These are phyloP conservation scores for Oehlia diaphana DNA, from an alignment of 192 early-diverging fungal genomes.

Conservation along the genomic window DNA sequence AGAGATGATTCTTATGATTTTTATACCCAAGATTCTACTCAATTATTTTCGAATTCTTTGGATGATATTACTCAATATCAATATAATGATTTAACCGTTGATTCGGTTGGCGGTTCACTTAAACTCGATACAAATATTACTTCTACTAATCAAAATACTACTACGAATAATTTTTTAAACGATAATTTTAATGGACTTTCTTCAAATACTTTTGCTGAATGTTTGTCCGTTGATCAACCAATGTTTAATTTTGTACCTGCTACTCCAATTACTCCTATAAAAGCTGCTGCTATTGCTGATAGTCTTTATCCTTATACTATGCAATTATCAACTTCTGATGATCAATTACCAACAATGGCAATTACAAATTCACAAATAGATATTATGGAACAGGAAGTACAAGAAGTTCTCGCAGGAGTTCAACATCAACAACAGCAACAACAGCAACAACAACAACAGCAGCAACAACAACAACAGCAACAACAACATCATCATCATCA, in stretches of 20 bases:
- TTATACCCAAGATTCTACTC: neutral
- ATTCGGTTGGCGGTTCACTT: neutral
- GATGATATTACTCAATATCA: neutral
- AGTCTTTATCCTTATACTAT: neutral
- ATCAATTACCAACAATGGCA: neutral
- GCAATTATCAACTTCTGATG: neutral
- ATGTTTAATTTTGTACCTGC: conserved; percentile 21
- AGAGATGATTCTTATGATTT: neutral
- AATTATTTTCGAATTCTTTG: neutral
- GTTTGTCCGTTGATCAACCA: neutral
- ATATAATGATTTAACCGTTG: neutral
- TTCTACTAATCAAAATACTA: neutral
- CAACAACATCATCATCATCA: neutral
- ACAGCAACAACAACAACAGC: neutral
- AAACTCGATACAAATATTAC: conserved; percentile 13
- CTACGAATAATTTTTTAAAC: neutral
- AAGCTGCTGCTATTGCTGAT: neutral
- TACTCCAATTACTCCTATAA: conserved; percentile 12
- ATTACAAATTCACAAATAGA: neutral
- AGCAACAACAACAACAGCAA: neutral
- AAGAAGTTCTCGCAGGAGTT: neutral
- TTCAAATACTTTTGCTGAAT: neutral
- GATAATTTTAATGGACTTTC: neutral
- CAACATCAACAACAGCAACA: neutral
- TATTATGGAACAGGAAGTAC: neutral